Percentiles rank a stretch among this genome's conserved stretches.
Evolutionary conservation across 768 basidiomycete species (phyloP).

Genomic region (Gelatoporia subvermispora): DNA sequence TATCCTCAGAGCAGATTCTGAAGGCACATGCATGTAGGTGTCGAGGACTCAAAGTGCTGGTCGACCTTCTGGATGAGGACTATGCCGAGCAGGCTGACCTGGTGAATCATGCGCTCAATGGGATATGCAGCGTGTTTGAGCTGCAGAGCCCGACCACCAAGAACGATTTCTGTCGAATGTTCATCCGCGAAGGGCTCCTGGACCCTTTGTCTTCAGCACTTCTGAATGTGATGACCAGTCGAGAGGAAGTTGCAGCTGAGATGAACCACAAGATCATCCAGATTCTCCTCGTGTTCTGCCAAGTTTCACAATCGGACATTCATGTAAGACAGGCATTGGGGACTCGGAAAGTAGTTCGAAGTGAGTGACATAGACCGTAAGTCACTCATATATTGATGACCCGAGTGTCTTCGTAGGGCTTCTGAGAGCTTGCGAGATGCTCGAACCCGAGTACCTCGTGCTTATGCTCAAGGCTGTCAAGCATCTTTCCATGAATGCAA

Average conservation of each 20-base stretch:
- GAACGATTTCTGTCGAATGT: slow-evolving; percentile 98
- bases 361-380: slow-evolving; percentile 44
- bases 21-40: slow-evolving; percentile 49
- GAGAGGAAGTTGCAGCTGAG: slow-evolving; percentile 57
- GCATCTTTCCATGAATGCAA: slow-evolving; percentile 91
- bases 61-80: slow-evolving; percentile 95
- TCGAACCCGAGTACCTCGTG: slow-evolving; percentile 86
- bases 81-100: slow-evolving; percentile 89
- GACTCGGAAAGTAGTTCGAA: slow-evolving; percentile 80
- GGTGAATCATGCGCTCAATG: slow-evolving; percentile 89
- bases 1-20: no score
- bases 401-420: slow-evolving; percentile 50
- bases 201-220: slow-evolving; percentile 90
- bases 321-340: slow-evolving; percentile 92
- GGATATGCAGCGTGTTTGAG: slow-evolving; percentile 93
- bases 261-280: slow-evolving; percentile 89
- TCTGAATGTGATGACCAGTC: slow-evolving; percentile 78
- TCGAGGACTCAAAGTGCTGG: slow-evolving; percentile 89
- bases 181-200: slow-evolving; percentile 90
- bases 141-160: slow-evolving; percentile 94
- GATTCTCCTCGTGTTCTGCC: slow-evolving; percentile 86
- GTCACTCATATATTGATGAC: background rate
- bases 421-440: slow-evolving; percentile 78
- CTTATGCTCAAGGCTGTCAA: slow-evolving; percentile 92
- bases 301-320: slow-evolving; percentile 92